Evolutionary conservation across 2,329 filamentous ascomycete genomes (phyloP).

Genomic region (Colletotrichum liriopes): DNA sequence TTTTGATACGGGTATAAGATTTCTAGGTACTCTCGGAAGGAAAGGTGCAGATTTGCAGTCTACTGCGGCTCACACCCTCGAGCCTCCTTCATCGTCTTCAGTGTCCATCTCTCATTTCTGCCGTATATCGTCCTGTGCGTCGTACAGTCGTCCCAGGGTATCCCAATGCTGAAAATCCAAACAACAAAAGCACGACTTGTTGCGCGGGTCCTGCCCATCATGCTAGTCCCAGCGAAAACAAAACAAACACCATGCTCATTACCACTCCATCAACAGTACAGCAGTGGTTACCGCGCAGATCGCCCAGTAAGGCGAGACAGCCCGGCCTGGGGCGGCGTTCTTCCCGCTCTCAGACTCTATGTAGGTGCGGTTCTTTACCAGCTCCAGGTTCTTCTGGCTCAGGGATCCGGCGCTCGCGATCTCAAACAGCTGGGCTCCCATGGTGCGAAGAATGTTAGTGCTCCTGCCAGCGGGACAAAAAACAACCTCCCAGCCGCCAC

Average conservation of each 20-base stretch:
- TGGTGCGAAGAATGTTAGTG: constrained; percentile 70
- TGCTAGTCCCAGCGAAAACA: constrained; percentile 7
- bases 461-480: constrained; percentile 80
- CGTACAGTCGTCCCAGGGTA: constrained; percentile 42
- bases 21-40: constrained; percentile 32
- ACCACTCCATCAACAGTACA: constrained; percentile 20
- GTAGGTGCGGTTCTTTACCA: constrained; percentile 42
- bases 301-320: constrained; percentile 16
- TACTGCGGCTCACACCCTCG: neutral
- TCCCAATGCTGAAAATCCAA: constrained; percentile 38
- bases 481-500: constrained; percentile 83
- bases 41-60: neutral
- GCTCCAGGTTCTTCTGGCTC: constrained; percentile 48
- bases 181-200: constrained; percentile 23
- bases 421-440: constrained; percentile 64
- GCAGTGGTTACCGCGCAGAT: constrained; percentile 15
- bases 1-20: constrained; percentile 22
- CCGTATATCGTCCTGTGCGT: constrained; percentile 40
- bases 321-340: constrained; percentile 30
- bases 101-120: constrained; percentile 44
- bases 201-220: constrained; percentile 41
- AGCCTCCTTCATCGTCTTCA: constrained; percentile 1
- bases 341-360: constrained; percentile 44
- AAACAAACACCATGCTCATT: neutral
- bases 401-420: constrained; percentile 62